phyloP scores from a whole-genome alignment of 2,329 filamentous ascomycete genomes.

The Diplodia sapinea region DNA sequence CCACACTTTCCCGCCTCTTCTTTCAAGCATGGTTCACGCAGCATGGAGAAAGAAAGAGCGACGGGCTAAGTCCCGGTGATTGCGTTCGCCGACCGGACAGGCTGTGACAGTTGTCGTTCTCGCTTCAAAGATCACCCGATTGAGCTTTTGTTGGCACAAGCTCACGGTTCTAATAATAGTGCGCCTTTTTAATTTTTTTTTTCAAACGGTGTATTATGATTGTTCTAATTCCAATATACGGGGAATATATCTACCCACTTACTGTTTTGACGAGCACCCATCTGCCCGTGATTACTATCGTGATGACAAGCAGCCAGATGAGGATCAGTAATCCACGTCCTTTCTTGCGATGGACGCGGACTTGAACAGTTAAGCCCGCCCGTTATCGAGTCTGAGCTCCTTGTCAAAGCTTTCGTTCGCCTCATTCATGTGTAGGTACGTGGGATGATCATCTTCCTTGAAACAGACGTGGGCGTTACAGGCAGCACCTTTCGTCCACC shows the following conservation, averaged over 20 bases:
- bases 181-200: background rate
- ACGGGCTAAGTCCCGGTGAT: background rate
- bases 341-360: background rate
- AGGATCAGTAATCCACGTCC: background rate
- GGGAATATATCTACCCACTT: background rate
- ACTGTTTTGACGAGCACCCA: background rate
- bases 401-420: background rate
- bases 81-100: background rate
- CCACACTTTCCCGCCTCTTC: background rate
- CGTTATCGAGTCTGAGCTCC: background rate
- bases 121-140: background rate
- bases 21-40: background rate
- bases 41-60: background rate
- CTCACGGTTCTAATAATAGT: background rate
- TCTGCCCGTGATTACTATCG: background rate
- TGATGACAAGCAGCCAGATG: background rate
- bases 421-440: background rate
- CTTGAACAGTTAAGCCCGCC: background rate
- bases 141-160: background rate
- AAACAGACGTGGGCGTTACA: background rate
- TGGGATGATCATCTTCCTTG: constrained; percentile 1
- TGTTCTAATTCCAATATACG: background rate
- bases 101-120: background rate
- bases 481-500: background rate
- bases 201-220: background rate